Evolutionary conservation across 2,329 filamentous ascomycete species (phyloP), one percentile per base, ranked within the genome.

Genomic region (Beauveria sp.): DNA sequence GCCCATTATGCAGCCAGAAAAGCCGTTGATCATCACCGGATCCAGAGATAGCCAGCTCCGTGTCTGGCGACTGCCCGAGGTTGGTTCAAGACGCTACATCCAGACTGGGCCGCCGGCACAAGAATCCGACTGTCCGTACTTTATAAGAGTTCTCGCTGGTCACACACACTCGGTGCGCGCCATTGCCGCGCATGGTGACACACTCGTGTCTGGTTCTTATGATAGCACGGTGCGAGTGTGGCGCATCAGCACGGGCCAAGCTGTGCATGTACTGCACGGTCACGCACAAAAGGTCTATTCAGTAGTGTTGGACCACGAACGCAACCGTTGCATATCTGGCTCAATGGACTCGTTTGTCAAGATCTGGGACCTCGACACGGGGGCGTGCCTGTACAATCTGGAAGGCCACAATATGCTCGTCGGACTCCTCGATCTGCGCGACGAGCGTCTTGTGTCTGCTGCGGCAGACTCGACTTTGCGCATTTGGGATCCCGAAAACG

Each of bases 321-420:
- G 94, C 62, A 96, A 96, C 70, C 89, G 93, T 46, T 99, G 94
- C 75, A 97, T 99, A 65, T 97, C 92, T 64, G 94, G 94, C 14
- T 96, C 92, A 7, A 99, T 99, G 94, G 94, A 99, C 73, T 96
- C 94, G 64, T 83, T 92, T 65, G 94, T 99, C 71, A 97, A 97
- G 75, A 93, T 99, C 14, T 99, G 94, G 94, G 94, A 93, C 63
- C 81, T 99, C 16, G 87, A 91, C 34, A 94, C 90, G 2, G 94
- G 94, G 0, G 79, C 87, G 0, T 90, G 92, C 66, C 78, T 97
- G 12, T 89, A 93, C 74, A 97, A 91, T 1, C 83, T 99, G 0
- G 93, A 97, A 73, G 94, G 94, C 0, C 94, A 99, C 71, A 89
- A 87, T 20, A 89, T 96, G 12, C 86, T 99, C 16, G 94, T 99